Conservation (phyloP, 2,329 filamentous ascomycete genomes). For the Xylariales sp. region DNA sequence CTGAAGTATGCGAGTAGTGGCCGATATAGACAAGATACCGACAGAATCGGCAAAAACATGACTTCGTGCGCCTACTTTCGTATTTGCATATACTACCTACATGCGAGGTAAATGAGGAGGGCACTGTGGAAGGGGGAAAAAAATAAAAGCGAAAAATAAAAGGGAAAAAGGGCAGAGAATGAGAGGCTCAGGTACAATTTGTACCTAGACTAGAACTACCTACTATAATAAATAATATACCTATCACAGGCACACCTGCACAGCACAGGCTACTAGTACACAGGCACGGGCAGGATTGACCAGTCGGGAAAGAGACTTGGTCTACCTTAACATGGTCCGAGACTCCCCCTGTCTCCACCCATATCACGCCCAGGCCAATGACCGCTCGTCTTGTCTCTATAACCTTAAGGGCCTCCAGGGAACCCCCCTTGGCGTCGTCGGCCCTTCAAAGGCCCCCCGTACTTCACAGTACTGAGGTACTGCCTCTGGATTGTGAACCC, state of each 20-base stretch:
- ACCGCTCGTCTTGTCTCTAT: slow-evolving; percentile 17
- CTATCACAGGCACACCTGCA: slow-evolving; percentile 23
- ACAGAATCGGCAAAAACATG: too few relatives aligned
- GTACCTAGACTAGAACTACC: neutral
- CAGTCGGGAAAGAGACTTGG: slow-evolving; percentile 30
- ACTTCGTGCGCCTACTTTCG: too few relatives aligned
- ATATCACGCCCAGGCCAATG: slow-evolving; percentile 31
- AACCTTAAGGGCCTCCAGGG: slow-evolving; percentile 24
- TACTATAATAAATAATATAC: too few relatives aligned
- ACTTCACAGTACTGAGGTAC: neutral
- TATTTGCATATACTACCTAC: too few relatives aligned
- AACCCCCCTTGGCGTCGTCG: slow-evolving; percentile 11
- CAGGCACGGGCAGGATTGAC: slow-evolving; percentile 33
- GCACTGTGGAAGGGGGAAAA: too few relatives aligned
- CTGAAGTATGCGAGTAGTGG: too few relatives aligned
- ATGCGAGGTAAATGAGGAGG: too few relatives aligned
- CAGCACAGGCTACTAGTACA: slow-evolving; percentile 21
- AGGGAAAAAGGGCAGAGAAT: too few relatives aligned
- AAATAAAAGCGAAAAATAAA: too few relatives aligned
- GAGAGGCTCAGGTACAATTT: too few relatives aligned
- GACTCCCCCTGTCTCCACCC: slow-evolving; percentile 32
- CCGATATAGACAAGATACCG: too few relatives aligned
- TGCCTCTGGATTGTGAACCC: slow-evolving; percentile 1
- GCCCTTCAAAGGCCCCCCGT: slow-evolving; percentile 12
- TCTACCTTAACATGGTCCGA: slow-evolving; percentile 17